Evolutionary conservation across 768 basidiomycete genomes (phyloP), one percentile per base, ranked within the genome.

Genomic region (Pulveroboletus sp.): DNA sequence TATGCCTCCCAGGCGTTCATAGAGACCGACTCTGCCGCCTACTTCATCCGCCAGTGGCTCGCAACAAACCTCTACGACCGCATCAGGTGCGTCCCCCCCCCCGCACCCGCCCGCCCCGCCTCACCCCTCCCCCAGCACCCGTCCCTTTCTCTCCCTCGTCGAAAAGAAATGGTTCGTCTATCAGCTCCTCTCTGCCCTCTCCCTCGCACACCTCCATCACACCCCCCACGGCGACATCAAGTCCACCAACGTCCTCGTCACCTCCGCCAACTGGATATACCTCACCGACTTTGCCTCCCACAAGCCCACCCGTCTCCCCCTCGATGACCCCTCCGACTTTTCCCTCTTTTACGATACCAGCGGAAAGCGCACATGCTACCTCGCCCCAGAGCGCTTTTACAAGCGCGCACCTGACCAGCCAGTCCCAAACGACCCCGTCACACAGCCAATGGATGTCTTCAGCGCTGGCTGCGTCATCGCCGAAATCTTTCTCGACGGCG

Each of bases 81-180:
- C 47, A 97, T 99, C 62, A 97, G 94, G 94, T 93, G 52, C 47
- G 82, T 43, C n/a, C 42, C 17, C 37, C 6, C 8, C 39, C 4
- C 5, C 8, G 22, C 1, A 20, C 10, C 6, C n/a, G 8, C 22
- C 24, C 23, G 24, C 42, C 29, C 44, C 46, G 43, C 30, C 48
- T 9, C 38, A 37, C 37, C 39, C 3, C 32, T 38, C 7, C 6
- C 10, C 1, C 59, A 99, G 96, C 63, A 98, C 94, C 3, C 89
- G 95, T 30, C 96, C 96, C 4, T 99, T 98, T 71, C 75, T 99
- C 34, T 86, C 83, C 53, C 67, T 76, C 53, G 78, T 98, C 20
- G 96, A 99, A 74, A 98, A 98, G 79, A 92, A 91, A 64, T 99
- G 95, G 96, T 92, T 98, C 50, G 85, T 88, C 0, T 99, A 93